phyloP scores from a whole-genome alignment of 306 rosid genomes.

The Myrica gale region DNA sequence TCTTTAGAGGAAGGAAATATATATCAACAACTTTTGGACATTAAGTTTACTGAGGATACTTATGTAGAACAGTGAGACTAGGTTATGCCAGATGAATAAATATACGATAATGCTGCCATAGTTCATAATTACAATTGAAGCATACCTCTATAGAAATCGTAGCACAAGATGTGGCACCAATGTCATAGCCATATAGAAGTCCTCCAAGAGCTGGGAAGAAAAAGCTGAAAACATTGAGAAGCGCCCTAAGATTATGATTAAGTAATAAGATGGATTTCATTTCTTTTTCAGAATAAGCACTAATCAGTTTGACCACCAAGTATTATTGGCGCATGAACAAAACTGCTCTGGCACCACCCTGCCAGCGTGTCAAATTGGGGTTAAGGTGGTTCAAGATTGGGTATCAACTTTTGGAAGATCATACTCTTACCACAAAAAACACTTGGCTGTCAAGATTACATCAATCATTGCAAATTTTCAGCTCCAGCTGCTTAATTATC shows the following conservation, averaged over 20 bases:
- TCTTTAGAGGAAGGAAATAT: background rate
- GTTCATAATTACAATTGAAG: constrained; percentile 3
- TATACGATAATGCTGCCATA: background rate
- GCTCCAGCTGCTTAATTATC: background rate
- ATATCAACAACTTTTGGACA: background rate
- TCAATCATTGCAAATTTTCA: background rate
- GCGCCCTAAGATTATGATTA: constrained; percentile 15
- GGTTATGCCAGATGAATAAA: background rate
- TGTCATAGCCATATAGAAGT: constrained; percentile 85
- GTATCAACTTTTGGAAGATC: background rate
- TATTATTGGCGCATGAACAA: background rate
- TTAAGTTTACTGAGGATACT: background rate
- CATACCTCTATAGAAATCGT: constrained; percentile 73
- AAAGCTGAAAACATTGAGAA: constrained; percentile 58
- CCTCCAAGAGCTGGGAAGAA: constrained; percentile 97
- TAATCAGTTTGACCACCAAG: constrained; percentile 11
- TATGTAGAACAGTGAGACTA: background rate
- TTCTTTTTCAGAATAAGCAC: background rate
- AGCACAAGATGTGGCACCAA: constrained; percentile 88
- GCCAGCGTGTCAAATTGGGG: background rate
- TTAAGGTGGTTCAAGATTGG: background rate
- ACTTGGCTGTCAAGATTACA: background rate
- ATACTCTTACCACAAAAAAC: too few relatives aligned
- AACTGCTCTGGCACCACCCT: background rate
- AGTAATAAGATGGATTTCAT: constrained; percentile 10